These are phyloP conservation scores for Singerocomus inundabilis DNA, from an alignment of 1,284 basidiomycete genomes.

Conservation along the genomic window DNA sequence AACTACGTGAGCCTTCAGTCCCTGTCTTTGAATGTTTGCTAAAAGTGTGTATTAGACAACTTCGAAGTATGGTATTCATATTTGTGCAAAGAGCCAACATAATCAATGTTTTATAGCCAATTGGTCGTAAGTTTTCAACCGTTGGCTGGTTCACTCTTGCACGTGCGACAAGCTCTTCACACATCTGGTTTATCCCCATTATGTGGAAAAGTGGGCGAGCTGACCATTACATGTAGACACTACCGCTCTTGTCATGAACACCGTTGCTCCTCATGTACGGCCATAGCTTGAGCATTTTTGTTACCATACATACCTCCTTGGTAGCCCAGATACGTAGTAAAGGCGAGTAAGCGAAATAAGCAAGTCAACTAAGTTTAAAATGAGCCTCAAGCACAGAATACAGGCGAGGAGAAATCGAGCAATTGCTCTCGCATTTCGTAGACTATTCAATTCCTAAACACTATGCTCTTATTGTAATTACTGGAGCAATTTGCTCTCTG, in stretches of 20 bases:
- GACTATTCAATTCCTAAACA: too few relatives aligned
- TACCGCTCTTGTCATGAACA: conserved; percentile 43
- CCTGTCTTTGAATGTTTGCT: background rate
- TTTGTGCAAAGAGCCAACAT: background rate
- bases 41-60: conserved; percentile 36
- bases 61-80: conserved; percentile 39
- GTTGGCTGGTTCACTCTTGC: conserved; percentile 56
- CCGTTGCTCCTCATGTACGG: conserved; percentile 51
- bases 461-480: too few relatives aligned
- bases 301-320: too few relatives aligned
- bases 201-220: too few relatives aligned
- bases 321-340: too few relatives aligned
- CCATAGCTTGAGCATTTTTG: too few relatives aligned
- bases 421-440: too few relatives aligned
- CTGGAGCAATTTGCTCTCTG: too few relatives aligned
- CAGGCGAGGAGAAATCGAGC: too few relatives aligned
- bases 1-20: conserved; percentile 50
- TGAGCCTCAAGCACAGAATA: too few relatives aligned
- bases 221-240: conserved; percentile 32
- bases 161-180: conserved; percentile 43
- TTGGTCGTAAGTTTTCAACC: conserved; percentile 50
- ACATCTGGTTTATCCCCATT: conserved; percentile 33
- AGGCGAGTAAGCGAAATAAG: too few relatives aligned
- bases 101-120: conserved; percentile 32
- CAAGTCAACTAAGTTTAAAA: too few relatives aligned